phyloP scores from a whole-genome alignment of 352 stramenopile genomes.

The Pythium guiyangense region DNA sequence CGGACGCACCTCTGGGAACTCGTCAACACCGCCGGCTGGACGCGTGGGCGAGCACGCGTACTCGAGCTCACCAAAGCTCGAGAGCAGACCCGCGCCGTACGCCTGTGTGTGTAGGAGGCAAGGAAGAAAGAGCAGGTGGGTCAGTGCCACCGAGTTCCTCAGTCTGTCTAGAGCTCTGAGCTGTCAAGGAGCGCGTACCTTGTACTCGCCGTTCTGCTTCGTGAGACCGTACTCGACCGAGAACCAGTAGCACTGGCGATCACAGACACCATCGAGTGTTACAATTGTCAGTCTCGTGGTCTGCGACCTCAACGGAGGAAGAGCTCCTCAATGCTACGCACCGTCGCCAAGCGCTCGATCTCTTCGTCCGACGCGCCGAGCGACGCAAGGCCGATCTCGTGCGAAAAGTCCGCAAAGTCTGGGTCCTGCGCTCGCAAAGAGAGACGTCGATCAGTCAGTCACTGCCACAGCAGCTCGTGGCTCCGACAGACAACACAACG shows the following conservation, averaged over 20 bases:
- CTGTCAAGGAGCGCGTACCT: slow-evolving; percentile 35
- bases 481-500: neutral
- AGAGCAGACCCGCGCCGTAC: slow-evolving; percentile 95
- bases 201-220: slow-evolving; percentile 90
- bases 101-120: slow-evolving; percentile 33
- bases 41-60: slow-evolving; percentile 87
- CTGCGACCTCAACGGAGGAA: too few species aligned
- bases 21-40: slow-evolving; percentile 45
- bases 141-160: neutral
- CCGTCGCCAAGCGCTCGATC: slow-evolving; percentile 89
- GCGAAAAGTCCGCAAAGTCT: slow-evolving; percentile 96
- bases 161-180: neutral
- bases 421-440: slow-evolving; percentile 62
- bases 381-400: slow-evolving; percentile 95
- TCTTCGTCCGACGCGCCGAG: slow-evolving; percentile 95
- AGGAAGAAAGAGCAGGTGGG: too few species aligned
- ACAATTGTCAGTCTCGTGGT: neutral
- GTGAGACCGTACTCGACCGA: slow-evolving; percentile 97
- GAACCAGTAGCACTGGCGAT: slow-evolving; percentile 94
- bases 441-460: neutral
- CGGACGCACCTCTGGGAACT: slow-evolving; percentile 85
- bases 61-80: slow-evolving; percentile 96
- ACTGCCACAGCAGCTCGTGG: neutral
- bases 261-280: neutral
- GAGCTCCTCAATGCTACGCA: slow-evolving; percentile 5